Percentiles rank a stretch among this genome's conserved stretches.
phyloP scores from a whole-genome alignment of 2,329 filamentous ascomycete genomes.

The Aspergillus cejpii region DNA sequence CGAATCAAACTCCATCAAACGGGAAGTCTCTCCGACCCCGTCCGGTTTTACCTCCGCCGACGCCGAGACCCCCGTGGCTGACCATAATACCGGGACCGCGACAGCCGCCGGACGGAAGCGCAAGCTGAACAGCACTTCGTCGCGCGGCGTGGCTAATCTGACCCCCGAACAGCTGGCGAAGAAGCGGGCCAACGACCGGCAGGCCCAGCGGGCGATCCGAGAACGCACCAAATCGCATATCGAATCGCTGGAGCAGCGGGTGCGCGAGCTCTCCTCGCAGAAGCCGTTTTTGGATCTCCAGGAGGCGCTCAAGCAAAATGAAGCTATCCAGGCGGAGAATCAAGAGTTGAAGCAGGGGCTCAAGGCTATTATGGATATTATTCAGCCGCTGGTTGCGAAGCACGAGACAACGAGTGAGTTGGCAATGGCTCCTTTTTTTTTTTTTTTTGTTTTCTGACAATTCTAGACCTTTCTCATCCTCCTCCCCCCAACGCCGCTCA shows the following conservation, averaged over 20 bases:
- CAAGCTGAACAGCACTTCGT: constrained; percentile 38
- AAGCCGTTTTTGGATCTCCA: constrained; percentile 81
- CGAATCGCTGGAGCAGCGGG: constrained; percentile 63
- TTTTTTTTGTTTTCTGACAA: not conserved
- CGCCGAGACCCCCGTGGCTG: constrained; percentile 16
- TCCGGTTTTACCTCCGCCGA: constrained; percentile 22
- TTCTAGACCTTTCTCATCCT: not conserved
- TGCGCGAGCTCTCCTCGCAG: constrained; percentile 68
- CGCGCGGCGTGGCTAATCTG: constrained; percentile 76
- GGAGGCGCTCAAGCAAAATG: constrained; percentile 65
- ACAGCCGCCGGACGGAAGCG: constrained; percentile 35
- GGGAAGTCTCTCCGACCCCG: constrained; percentile 24
- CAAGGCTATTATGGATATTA: constrained; percentile 54
- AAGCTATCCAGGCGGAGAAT: constrained; percentile 71
- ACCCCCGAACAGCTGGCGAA: constrained; percentile 82
- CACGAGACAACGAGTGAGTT: constrained; percentile 33
- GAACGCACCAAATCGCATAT: constrained; percentile 77
- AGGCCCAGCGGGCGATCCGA: constrained; percentile 77
- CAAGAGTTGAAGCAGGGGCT: constrained; percentile 66
- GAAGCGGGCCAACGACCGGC: constrained; percentile 85
- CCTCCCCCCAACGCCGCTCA: not conserved
- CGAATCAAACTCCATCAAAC: constrained; percentile 15
- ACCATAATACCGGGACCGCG: constrained; percentile 13
- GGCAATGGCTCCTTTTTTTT: constrained; percentile 33
- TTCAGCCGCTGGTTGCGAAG: constrained; percentile 40